Evolutionary conservation across 768 basidiomycete species (phyloP).

Genomic region (Thelephora ganbajun): DNA sequence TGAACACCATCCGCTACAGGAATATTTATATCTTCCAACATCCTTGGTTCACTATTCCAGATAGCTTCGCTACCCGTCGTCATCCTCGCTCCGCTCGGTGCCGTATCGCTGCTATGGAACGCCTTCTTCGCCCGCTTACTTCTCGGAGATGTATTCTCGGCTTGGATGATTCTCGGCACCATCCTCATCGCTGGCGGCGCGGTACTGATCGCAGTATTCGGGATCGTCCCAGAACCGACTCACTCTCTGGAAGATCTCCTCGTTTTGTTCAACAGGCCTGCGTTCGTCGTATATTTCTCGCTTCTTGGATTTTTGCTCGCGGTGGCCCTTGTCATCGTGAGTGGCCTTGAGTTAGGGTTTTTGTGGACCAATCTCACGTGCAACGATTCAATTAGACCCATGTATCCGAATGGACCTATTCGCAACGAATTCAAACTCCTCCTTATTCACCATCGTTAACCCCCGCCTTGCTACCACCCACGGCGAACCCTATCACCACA

Average conservation of each 20-base stretch:
- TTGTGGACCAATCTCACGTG: background rate
- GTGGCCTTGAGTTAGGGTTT: slow-evolving; percentile 15
- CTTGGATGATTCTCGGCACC: slow-evolving; percentile 78
- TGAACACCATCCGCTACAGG: slow-evolving; percentile 14
- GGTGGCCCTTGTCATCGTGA: slow-evolving; percentile 46
- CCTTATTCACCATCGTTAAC: slow-evolving; percentile 20
- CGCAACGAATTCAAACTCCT: slow-evolving; percentile 22
- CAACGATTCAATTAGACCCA: slow-evolving; percentile 42
- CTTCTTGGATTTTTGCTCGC: slow-evolving; percentile 47
- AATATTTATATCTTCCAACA: slow-evolving; percentile 80
- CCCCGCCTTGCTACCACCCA: slow-evolving; percentile 15
- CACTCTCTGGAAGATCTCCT: slow-evolving; percentile 80
- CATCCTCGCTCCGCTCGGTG: slow-evolving; percentile 86
- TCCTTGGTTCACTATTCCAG: slow-evolving; percentile 81
- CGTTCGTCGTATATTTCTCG: slow-evolving; percentile 76
- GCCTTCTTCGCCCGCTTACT: slow-evolving; percentile 80
- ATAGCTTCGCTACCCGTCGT: slow-evolving; percentile 91
- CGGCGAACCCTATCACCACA: slow-evolving; percentile 14
- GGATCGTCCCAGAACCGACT: slow-evolving; percentile 80
- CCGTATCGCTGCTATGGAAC: slow-evolving; percentile 88
- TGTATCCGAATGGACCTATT: slow-evolving; percentile 48
- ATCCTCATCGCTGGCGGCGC: slow-evolving; percentile 81
- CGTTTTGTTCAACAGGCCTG: slow-evolving; percentile 52
- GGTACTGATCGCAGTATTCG: slow-evolving; percentile 80
- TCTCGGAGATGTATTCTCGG: slow-evolving; percentile 75